phyloP scores from a whole-genome alignment of 352 stramenopile species.

The Phytophthora sp. region DNA sequence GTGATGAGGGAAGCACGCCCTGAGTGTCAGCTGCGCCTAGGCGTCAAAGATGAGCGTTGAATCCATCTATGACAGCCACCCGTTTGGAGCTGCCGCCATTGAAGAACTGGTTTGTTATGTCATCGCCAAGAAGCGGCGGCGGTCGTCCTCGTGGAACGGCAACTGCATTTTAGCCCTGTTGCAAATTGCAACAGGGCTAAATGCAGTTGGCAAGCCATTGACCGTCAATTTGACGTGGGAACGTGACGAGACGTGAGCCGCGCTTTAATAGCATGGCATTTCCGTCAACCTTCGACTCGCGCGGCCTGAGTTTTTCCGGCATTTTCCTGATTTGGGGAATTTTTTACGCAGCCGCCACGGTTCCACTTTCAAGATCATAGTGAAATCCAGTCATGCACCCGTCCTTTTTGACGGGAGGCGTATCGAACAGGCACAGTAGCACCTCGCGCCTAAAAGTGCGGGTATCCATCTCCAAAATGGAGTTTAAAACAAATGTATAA shows the following conservation, averaged over 20 bases:
- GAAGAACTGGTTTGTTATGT: no score
- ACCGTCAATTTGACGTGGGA: no score
- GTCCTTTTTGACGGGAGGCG: slow-evolving; percentile 26
- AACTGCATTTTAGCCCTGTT: no score
- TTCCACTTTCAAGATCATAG: slow-evolving; percentile 33
- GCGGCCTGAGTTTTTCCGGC: slow-evolving; percentile 19
- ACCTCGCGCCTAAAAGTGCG: slow-evolving; percentile 11
- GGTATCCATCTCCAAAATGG: background rate
- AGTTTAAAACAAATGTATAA: background rate
- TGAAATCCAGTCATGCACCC: slow-evolving; percentile 13
- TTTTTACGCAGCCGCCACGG: slow-evolving; percentile 27
- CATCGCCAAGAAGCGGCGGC: no score
- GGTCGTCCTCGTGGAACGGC: no score
- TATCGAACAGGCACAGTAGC: slow-evolving; percentile 23
- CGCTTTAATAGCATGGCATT: no score
- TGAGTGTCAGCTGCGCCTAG: slow-evolving; percentile 25
- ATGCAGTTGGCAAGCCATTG: no score
- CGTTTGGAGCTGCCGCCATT: background rate
- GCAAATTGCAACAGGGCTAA: no score
- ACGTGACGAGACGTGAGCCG: no score
- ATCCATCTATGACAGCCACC: slow-evolving; percentile 11
- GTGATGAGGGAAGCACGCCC: slow-evolving; percentile 27
- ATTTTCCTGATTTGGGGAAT: slow-evolving; percentile 30
- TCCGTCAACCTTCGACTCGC: no score
- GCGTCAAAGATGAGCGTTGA: slow-evolving; percentile 32